phyloP scores from a whole-genome alignment of 352 stramenopile genomes.

The Albugo candida region DNA sequence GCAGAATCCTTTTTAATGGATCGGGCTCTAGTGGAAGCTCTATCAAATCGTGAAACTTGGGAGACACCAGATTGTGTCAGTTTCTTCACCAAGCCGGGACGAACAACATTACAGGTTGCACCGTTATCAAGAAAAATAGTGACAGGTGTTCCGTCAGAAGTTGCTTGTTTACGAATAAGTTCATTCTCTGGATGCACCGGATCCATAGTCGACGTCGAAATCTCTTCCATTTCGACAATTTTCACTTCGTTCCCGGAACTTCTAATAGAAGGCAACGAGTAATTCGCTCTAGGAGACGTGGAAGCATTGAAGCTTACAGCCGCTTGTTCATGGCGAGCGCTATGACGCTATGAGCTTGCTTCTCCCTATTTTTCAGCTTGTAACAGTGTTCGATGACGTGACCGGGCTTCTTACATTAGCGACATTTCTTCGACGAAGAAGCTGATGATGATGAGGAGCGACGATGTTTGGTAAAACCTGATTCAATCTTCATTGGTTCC shows the following conservation, averaged over 20 bases:
- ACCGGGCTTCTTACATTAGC: constrained; percentile 5
- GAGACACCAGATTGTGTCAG: not conserved
- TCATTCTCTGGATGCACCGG: no score
- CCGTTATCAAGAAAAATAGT: not conserved
- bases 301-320: no score
- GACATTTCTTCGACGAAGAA: not conserved
- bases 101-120: not conserved
- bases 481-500: constrained; percentile 9
- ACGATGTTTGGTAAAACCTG: not conserved
- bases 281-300: no score
- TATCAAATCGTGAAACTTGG: not conserved
- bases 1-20: not conserved
- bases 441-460: not conserved
- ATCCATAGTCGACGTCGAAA: no score
- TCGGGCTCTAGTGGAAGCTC: not conserved
- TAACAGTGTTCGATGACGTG: constrained; percentile 7
- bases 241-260: no score
- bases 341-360: no score
- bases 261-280: no score
- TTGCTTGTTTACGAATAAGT: not conserved
- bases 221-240: no score
- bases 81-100: not conserved
- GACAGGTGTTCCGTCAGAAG: not conserved
- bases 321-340: no score
- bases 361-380: not conserved